Evolutionary conservation across 1,284 basidiomycete species (phyloP).

Genomic region (Volvariella volvacea): DNA sequence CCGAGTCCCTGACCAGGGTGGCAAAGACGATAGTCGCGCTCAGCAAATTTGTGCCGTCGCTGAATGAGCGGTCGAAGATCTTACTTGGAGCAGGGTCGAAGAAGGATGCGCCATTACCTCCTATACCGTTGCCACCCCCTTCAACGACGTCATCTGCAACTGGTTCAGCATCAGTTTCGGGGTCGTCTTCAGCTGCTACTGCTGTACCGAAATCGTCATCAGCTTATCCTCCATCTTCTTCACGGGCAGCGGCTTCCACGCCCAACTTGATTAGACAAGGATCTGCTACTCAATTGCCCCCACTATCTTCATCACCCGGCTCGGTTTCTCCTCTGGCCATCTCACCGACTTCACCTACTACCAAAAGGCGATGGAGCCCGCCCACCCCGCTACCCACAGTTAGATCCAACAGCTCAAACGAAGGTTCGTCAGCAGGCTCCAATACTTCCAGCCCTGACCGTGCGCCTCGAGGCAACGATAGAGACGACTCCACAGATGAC

Average conservation of each 20-base stretch:
- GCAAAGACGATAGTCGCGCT: constrained; percentile 63
- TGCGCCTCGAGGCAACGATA: no score
- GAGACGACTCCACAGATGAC: no score
- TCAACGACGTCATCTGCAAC: constrained; percentile 26
- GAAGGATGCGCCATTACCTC: constrained; percentile 8
- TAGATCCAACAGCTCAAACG: constrained; percentile 45
- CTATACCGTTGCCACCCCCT: constrained; percentile 17
- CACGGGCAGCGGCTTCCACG: constrained; percentile 47
- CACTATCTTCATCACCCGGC: neutral
- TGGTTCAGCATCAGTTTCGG: neutral
- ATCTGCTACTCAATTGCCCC: no score
- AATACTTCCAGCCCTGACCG: no score
- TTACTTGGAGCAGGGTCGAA: constrained; percentile 33
- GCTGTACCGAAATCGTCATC: no score
- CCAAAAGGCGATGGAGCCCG: constrained; percentile 45
- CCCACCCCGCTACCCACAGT: constrained; percentile 46
- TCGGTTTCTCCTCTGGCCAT: constrained; percentile 10
- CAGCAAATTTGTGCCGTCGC: constrained; percentile 49
- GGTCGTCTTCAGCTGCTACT: constrained; percentile 3
- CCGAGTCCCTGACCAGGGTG: constrained; percentile 58
- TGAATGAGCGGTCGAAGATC: constrained; percentile 34
- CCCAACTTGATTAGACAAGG: constrained; percentile 40
- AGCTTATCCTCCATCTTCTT: constrained; percentile 14
- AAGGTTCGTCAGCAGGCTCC: neutral
- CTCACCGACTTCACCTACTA: constrained; percentile 22